A percentile compares a stretch with the other conserved stretches of the same genome.
phyloP scores from a whole-genome alignment of 306 rosid species.

The Vigna angularis region DNA sequence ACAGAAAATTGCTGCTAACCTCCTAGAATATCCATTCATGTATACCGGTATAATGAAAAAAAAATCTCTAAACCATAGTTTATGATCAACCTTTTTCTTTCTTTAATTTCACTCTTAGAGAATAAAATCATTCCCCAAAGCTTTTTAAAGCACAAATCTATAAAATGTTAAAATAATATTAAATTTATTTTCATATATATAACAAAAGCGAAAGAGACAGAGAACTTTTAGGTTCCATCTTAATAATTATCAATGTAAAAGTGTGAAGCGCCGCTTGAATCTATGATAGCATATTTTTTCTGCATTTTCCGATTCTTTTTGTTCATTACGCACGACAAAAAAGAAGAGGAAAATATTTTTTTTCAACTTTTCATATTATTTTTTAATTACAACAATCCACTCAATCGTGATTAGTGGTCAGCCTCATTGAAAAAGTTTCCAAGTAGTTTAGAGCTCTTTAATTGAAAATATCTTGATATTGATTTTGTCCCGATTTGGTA shows the following conservation, averaged over 20 bases:
- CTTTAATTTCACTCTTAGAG: too few relatives aligned
- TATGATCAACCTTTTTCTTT: too few relatives aligned
- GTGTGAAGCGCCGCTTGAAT: slow-evolving; percentile 41
- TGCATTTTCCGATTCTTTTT: not conserved
- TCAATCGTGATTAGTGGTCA: not conserved
- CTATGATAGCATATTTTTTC: slow-evolving; percentile 3
- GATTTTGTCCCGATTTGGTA: not conserved
- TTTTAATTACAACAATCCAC: slow-evolving; percentile 20
- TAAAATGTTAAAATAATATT: too few relatives aligned
- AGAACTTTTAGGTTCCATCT: slow-evolving; percentile 16
- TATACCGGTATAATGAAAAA: too few relatives aligned
- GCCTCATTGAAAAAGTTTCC: slow-evolving; percentile 16
- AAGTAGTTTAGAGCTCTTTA: not conserved
- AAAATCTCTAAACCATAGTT: too few relatives aligned
- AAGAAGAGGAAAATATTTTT: not conserved
- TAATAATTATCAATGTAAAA: slow-evolving; percentile 18
- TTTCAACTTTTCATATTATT: not conserved
- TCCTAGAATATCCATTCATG: too few relatives aligned
- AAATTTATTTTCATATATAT: not conserved
- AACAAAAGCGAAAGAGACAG: slow-evolving; percentile 32
- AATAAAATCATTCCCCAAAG: not conserved
- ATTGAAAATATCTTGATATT: slow-evolving; percentile 1
- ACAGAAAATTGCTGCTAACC: too few relatives aligned
- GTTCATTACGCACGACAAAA: not conserved
- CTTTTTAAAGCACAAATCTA: not conserved